A percentile compares a stretch with the other conserved stretches of the same genome.
Evolutionary conservation across 1,139 yeast species (phyloP).

Genomic region (Scheffersomyces titani): DNA sequence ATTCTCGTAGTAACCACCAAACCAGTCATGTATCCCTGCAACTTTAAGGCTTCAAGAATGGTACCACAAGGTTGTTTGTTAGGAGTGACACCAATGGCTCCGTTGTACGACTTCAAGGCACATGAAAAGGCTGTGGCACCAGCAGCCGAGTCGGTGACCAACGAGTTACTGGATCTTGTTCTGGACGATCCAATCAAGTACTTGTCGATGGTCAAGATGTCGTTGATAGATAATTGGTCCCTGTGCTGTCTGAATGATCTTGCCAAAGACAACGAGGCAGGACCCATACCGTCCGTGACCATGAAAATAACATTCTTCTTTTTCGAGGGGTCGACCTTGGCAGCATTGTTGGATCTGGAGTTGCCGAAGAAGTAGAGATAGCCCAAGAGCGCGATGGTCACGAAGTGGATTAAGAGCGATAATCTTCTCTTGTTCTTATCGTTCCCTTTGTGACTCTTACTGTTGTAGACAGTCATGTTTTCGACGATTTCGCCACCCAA

Average conservation of each 20-base stretch:
- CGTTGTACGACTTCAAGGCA: slow-evolving; percentile 27
- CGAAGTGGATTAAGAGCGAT: slow-evolving; percentile 7
- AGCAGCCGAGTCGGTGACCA: slow-evolving; percentile 31
- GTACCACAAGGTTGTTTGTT: slow-evolving; percentile 26
- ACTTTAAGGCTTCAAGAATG: slow-evolving; percentile 27
- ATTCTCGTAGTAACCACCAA: slow-evolving; percentile 30
- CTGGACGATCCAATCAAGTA: slow-evolving; percentile 25
- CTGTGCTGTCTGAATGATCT: slow-evolving; percentile 24
- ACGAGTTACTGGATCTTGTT: slow-evolving; percentile 22
- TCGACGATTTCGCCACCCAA: slow-evolving; percentile 11
- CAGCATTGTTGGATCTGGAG: slow-evolving; percentile 1
- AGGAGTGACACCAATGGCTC: slow-evolving; percentile 27
- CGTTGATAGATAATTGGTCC: slow-evolving; percentile 20
- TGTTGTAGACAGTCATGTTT: slow-evolving; percentile 7
- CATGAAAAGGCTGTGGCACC: slow-evolving; percentile 31
- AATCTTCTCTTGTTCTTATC: slow-evolving; percentile 1
- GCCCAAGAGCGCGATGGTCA: slow-evolving; percentile 8
- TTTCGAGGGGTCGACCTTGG: slow-evolving; percentile 9
- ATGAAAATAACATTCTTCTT: slow-evolving; percentile 27
- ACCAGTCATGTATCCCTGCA: slow-evolving; percentile 27
- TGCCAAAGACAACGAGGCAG: slow-evolving; percentile 28
- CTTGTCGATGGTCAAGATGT: slow-evolving; percentile 21
- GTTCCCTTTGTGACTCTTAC: slow-evolving; percentile 8
- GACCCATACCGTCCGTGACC: slow-evolving; percentile 35
- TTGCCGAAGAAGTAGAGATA: slow-evolving; percentile 8